phyloP scores from a whole-genome alignment of 2,329 filamentous ascomycete species.

The Penicillium polonicum region DNA sequence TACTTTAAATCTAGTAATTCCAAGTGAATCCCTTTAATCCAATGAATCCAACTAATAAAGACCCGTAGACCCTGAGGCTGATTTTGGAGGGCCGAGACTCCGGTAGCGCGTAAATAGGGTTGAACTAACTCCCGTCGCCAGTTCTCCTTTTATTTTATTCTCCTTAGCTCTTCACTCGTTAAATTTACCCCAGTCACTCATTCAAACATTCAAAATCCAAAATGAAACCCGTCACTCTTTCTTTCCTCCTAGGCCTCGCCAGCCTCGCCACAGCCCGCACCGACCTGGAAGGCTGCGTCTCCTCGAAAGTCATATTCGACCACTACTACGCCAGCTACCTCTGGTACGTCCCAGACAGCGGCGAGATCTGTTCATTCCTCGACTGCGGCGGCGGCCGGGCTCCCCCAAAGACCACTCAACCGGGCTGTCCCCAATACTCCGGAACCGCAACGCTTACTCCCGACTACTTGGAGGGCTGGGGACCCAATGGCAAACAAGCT shows the following conservation, averaged over 20 bases:
- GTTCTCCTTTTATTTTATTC: not conserved
- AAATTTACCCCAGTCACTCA: constrained; percentile 2
- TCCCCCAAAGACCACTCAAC: constrained; percentile 62
- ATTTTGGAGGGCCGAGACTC: not conserved
- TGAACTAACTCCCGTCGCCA: not conserved
- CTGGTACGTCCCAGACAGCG: constrained; percentile 62
- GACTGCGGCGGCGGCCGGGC: constrained; percentile 69
- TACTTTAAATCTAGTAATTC: not conserved
- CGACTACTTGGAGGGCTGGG: constrained; percentile 25
- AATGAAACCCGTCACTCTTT: constrained; percentile 24
- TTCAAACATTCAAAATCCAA: constrained; percentile 1
- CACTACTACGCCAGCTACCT: constrained; percentile 30
- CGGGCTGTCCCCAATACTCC: constrained; percentile 52
- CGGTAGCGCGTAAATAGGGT: not conserved
- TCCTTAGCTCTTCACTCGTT: constrained; percentile 6
- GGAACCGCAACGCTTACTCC: constrained; percentile 26
- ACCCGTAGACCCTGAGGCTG: not conserved
- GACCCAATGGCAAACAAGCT: constrained; percentile 21
- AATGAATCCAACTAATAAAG: not conserved
- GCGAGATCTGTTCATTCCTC: constrained; percentile 63
- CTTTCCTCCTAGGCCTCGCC: constrained; percentile 19
- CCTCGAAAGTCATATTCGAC: constrained; percentile 24
- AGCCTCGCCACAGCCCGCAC: constrained; percentile 23
- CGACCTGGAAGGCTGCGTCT: constrained; percentile 27
- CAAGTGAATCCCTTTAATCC: not conserved